phyloP scores from a whole-genome alignment of 352 stramenopile species.

The Phytophthora podocarpi region DNA sequence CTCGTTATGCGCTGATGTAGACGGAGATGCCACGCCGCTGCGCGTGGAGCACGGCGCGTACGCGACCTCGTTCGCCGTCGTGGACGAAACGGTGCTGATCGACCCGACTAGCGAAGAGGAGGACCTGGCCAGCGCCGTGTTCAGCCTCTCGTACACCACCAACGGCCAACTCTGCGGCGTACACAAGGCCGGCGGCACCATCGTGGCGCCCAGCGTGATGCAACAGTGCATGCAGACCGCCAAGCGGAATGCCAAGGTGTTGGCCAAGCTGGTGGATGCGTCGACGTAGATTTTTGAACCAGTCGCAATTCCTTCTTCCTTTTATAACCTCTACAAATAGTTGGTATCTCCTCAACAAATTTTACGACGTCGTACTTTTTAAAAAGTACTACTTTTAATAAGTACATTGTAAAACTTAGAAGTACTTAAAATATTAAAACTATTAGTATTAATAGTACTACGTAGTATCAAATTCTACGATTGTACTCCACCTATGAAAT shows the following conservation, averaged over 20 bases:
- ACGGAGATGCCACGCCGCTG: slow-evolving; percentile 53
- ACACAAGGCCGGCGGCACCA: slow-evolving; percentile 68
- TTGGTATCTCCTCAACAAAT: neutral
- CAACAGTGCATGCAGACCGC: slow-evolving; percentile 71
- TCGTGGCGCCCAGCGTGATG: slow-evolving; percentile 54
- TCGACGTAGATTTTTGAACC: slow-evolving; percentile 8
- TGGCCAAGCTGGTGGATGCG: slow-evolving; percentile 50
- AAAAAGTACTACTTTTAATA: too few species aligned
- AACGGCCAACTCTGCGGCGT: slow-evolving; percentile 66
- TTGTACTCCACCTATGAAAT: too few species aligned
- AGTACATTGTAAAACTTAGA: too few species aligned
- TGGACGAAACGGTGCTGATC: slow-evolving; percentile 61
- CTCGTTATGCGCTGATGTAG: slow-evolving; percentile 30
- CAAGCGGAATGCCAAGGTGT: slow-evolving; percentile 40
- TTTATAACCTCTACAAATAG: neutral
- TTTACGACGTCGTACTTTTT: too few species aligned
- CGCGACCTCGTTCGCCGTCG: slow-evolving; percentile 69
- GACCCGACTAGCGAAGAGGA: slow-evolving; percentile 82
- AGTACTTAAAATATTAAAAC: too few species aligned
- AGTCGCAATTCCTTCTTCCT: neutral
- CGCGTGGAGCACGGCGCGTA: slow-evolving; percentile 65
- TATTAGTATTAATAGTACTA: too few species aligned
- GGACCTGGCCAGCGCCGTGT: slow-evolving; percentile 53
- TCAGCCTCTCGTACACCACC: slow-evolving; percentile 74
- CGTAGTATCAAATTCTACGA: too few species aligned